phyloP scores from a whole-genome alignment of 441 rosid genomes.

The Gossypium gossypioides region DNA sequence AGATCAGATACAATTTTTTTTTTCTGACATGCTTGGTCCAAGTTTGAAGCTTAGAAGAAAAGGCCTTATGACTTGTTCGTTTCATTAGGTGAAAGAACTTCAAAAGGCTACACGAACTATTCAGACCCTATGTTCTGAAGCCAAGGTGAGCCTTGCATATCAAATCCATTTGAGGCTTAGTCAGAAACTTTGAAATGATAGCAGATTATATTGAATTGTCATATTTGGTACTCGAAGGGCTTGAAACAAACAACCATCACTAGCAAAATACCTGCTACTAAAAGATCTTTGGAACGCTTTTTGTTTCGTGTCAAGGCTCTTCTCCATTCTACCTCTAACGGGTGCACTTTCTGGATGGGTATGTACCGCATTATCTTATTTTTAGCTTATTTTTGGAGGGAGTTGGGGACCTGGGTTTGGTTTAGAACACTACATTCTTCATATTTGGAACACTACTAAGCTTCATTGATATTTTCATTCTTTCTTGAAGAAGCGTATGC shows the following conservation, averaged over 20 bases:
- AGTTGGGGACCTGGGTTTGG: background rate
- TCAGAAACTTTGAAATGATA: background rate
- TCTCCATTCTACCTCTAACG: constrained; percentile 55
- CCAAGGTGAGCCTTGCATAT: constrained; percentile 50
- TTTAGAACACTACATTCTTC: background rate
- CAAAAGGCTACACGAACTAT: constrained; percentile 81
- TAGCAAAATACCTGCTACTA: constrained; percentile 68
- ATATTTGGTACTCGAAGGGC: constrained; percentile 36
- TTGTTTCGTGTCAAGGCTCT: constrained; percentile 76
- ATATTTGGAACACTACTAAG: background rate
- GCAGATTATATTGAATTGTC: constrained; percentile 5
- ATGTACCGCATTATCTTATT: constrained; percentile 12
- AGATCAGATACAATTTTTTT: constrained; percentile 19
- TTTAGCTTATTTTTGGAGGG: background rate
- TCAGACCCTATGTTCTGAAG: constrained; percentile 83
- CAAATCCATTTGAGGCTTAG: constrained; percentile 1
- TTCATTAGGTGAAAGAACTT: constrained; percentile 59
- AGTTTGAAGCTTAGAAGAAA: background rate
- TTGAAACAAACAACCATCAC: constrained; percentile 63
- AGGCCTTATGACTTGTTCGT: background rate
- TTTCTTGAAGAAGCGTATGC: background rate
- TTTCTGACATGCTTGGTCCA: background rate
- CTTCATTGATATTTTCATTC: background rate
- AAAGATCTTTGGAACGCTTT: constrained; percentile 75
- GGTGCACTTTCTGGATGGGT: constrained; percentile 87